Evolutionary conservation across 2,329 filamentous ascomycete species (phyloP), one percentile per base, ranked within the genome.

Genomic region (Colletotrichum sp.): DNA sequence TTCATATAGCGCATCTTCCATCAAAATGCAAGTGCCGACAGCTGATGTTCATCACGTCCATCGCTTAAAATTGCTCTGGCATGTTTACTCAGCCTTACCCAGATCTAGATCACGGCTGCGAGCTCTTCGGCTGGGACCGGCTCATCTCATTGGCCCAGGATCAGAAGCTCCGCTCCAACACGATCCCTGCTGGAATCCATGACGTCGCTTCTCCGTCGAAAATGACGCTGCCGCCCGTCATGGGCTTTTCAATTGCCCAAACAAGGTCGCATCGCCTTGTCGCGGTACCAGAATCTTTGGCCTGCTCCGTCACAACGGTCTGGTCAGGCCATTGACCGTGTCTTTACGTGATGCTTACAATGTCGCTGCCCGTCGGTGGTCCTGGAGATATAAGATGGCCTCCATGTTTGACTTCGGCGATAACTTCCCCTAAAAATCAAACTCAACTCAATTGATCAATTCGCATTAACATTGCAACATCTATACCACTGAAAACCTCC

Each of bases 201-300:
- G 73, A 76, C 73, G 73, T 76, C 73, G 73, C 13, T 16, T 65
- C 57, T 30, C 64, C 49, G 64, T 73, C 21, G 21, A 49, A 69
- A 39, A 69, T 76, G 73, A 76, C 73, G 73, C 49, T 30, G 64
- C 44, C 28, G 49, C 32, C 70, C 73, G 73, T 76, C 73, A 76
- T 76, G 71, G 59, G 26, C 16, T 28, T 49, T 52, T 30, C 39
- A 21, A 39, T 52, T 30, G 8, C n/a, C 60, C 52, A 67, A 13
- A 28, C 52, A 59, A 36, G 34, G 30, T 39, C 59, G 55, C 26
- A 26, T 60, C 36, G 44, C 44, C 44, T 52, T 52, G 44, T 24
- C 44, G 44, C n/a, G 4, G 44, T 52, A 52, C 44, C 44, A 52
- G 10, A 15, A 13, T 52, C 3, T n/a, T 26, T 4, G n/a, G n/a